phyloP scores from a whole-genome alignment of 1,284 basidiomycete genomes.

The Melampsora medusae region DNA sequence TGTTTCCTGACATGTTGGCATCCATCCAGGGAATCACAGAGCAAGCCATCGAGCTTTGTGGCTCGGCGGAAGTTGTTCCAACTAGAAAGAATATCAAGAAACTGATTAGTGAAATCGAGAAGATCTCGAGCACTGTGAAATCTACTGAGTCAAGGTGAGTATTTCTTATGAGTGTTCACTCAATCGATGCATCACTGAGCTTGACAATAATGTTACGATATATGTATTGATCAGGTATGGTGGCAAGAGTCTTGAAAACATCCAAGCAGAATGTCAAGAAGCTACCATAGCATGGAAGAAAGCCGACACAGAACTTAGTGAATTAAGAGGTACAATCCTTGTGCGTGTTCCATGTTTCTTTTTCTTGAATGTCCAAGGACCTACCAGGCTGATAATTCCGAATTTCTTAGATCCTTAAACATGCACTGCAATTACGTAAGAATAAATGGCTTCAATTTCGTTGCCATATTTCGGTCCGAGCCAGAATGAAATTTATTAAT shows the following conservation, averaged over 20 bases:
- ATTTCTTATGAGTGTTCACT: no score
- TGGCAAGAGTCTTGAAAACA: conserved; percentile 23
- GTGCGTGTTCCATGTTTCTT: neutral
- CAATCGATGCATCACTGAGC: neutral
- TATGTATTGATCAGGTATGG: neutral
- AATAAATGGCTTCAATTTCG: conserved; percentile 82
- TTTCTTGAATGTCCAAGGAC: no score
- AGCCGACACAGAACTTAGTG: conserved; percentile 22
- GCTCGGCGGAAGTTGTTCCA: neutral
- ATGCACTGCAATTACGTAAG: conserved; percentile 67
- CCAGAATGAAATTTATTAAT: conserved; percentile 74
- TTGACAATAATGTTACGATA: neutral
- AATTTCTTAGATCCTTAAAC: conserved; percentile 18
- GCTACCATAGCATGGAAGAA: conserved; percentile 1
- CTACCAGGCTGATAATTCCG: no score
- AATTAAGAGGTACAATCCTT: conserved; percentile 1
- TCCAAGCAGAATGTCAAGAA: conserved; percentile 14
- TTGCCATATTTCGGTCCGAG: conserved; percentile 76
- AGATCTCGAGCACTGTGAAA: conserved; percentile 6
- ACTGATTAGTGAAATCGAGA: conserved; percentile 19
- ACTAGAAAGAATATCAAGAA: conserved; percentile 5
- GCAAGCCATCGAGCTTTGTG: conserved; percentile 26
- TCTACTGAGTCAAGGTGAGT: conserved; percentile 15
- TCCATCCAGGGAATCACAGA: neutral
- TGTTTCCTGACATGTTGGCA: neutral